Base-by-base conservation (phyloP, 805 yeast genomes). In the Hanseniaspora mollemarum region DNA sequence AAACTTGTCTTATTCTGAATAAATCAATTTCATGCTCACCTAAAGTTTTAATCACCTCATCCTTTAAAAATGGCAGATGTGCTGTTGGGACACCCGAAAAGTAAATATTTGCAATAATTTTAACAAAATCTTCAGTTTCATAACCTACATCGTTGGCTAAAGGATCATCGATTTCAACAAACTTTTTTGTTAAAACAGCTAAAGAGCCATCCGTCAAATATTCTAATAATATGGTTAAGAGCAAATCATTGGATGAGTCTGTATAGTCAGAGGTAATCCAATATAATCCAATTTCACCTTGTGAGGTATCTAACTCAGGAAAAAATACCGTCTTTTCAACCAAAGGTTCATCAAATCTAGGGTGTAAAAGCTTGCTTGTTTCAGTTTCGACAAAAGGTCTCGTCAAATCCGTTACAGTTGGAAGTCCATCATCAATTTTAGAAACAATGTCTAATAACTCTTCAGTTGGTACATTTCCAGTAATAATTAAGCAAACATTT, bases 261-360 rank as follows among this genome's bases (percentile, higher is more conserved):
- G 65, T 60, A 35, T 74, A 75, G 13, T 70, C 67, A 8, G 95
- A 94, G 7, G 96, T 96, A 45, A 85, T 72, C 90, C 95, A 88
- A 2, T 83, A 70, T 24, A 92, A 65, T 16, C 73, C 59, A 1
- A 86, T 59, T 58, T 85, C 92, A 33, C 95, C 94, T 64, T 80
- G 76, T 12, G 83, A 71, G 65, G 87, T 96, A 60, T 87, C 95
- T 53, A 77, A 73, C 59, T 92, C 97, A 1, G 97, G 95, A 60
- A 92, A 92, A 53, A 78, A 81, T 24, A 87, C 75, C 3, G 69
- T 71, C 35, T 75, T 71, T 12, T 74, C 65, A 16, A 41, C 36
- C 13, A 51, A 19, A 8, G 37, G 33, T 13, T 41, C 39, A 18
- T 46, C 37, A 43, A 51, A 51, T 35, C 49, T 46, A 16, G 54